Evolutionary conservation across 306 rosid genomes (phyloP), one percentile per base, ranked within the genome.

Genomic region (Cicer bijugum): DNA sequence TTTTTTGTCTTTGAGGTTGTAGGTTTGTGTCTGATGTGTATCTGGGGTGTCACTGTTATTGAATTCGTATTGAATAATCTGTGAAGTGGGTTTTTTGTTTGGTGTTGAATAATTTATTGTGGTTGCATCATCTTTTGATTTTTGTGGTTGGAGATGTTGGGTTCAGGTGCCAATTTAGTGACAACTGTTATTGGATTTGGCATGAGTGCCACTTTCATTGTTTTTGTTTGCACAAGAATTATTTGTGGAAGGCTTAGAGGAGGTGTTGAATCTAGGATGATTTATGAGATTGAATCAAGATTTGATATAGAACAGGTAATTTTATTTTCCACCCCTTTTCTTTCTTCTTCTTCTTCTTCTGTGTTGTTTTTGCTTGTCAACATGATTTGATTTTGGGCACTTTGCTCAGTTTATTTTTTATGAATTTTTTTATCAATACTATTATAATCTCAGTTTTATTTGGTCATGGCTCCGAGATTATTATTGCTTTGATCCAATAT

Each of bases 161-260:
- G 88, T 76, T 69, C 90, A 10, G 86, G 87, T 76, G 84, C 92
- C 82, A 93, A 91, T 88, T 83, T 89, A 84, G 79, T 91, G 58
- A 93, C 95, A 43, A 88, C 98, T 76, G 82, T 89, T 40, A 83
- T 93, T 80, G 98, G 98, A 20, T 91, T 93, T 84, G 97, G 97
- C 16, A 85, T 93, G 96, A 93, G 97, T 82, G 98, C 97, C 11
- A 88, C 97, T 68, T 93, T 93, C 87, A 93, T 93, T 71, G 91
- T 93, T 33, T 93, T 91, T 82, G 94, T 93, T 4, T 93, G 97
- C 78, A 88, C 98, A 8, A 91, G 97, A 87, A 89, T 93, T 52
- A 89, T 93, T 59, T 93, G 97, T 84, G 97, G 96, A 43, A 90
- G 98, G 72, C 76, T 93, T n/a, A 65, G 97, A 78, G 71, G 91